Percentiles rank a stretch among this genome's conserved stretches.
phyloP scores from a whole-genome alignment of 2,329 filamentous ascomycete species.

The Pyrenochaeta sp. region DNA sequence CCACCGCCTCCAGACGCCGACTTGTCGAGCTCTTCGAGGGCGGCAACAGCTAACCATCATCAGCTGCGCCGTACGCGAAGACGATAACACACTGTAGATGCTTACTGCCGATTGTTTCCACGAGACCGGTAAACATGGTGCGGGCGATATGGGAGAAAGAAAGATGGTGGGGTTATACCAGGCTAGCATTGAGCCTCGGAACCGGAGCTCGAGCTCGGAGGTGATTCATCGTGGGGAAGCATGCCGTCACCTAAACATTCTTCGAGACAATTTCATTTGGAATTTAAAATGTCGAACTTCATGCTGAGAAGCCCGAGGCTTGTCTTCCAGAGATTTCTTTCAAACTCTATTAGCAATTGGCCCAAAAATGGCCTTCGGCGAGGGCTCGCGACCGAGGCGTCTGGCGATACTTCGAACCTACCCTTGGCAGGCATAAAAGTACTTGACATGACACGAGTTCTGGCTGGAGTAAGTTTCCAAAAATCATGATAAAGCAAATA shows the following conservation, averaged over 20 bases:
- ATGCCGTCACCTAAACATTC: conserved; percentile 4
- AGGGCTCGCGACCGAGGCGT: conserved; percentile 52
- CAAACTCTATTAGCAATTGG: conserved; percentile 16
- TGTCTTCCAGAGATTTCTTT: conserved; percentile 10
- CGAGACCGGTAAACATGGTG: conserved; percentile 85
- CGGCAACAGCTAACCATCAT: conserved; percentile 73
- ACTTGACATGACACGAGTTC: conserved; percentile 93
- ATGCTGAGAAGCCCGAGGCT: conserved; percentile 23
- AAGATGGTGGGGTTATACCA: conserved; percentile 28
- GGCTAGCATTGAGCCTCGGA: conserved; percentile 28
- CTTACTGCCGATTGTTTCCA: conserved; percentile 79
- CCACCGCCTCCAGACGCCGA: conserved; percentile 75
- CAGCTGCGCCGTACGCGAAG: conserved; percentile 29
- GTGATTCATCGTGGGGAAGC: conserved; percentile 14
- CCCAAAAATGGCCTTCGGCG: conserved; percentile 23
- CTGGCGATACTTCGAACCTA: conserved; percentile 56
- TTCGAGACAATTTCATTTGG: conserved; percentile 1
- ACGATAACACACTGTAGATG: conserved; percentile 3
- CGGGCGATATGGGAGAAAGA: conserved; percentile 7
- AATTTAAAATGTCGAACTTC: conserved; percentile 19
- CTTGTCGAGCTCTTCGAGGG: conserved; percentile 80
- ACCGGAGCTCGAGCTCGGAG: conserved; percentile 17
- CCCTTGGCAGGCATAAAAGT: conserved; percentile 88
- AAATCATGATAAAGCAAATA: not conserved
- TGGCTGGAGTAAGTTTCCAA: conserved; percentile 78